Conservation (phyloP, 2,329 filamentous ascomycete genomes). For the Aureobasidium sp. region DNA sequence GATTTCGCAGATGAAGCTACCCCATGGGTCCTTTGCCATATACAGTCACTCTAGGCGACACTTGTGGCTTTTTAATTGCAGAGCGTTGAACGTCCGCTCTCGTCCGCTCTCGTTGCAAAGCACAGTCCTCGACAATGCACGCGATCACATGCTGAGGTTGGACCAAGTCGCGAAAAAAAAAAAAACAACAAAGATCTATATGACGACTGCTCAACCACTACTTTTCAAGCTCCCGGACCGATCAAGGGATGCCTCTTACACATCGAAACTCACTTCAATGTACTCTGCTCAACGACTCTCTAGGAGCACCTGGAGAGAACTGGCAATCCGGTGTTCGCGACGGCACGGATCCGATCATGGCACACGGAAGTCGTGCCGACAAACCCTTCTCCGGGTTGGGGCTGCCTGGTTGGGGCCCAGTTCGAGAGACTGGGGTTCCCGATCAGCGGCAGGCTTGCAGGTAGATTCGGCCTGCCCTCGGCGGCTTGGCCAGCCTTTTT, state of each 20-base stretch:
- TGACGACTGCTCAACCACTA: slow-evolving; percentile 1
- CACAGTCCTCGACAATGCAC: not conserved
- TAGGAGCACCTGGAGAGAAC: not conserved
- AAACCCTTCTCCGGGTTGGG: slow-evolving; percentile 9
- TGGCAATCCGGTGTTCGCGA: not conserved
- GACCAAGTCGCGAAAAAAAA: not conserved
- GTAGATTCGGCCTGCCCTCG: slow-evolving; percentile 12
- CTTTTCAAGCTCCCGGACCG: not conserved
- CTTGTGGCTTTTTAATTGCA: not conserved
- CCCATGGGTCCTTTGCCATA: not conserved
- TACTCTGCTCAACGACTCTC: not conserved
- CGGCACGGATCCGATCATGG: not conserved
- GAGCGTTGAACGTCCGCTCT: not conserved
- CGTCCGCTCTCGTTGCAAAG: not conserved
- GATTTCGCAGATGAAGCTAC: not conserved
- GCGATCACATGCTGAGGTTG: not conserved
- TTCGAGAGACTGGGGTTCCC: not conserved
- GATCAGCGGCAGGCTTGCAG: not conserved
- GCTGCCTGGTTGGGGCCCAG: not conserved
- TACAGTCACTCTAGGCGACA: not conserved
- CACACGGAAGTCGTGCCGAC: not conserved
- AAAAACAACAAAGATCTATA: not conserved
- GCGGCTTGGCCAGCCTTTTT: slow-evolving; percentile 9
- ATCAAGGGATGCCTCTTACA: not conserved
- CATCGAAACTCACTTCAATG: not conserved